Evolutionary conservation across 2,329 filamentous ascomycete species (phyloP).

Genomic region (Ophiostoma pallidulum): DNA sequence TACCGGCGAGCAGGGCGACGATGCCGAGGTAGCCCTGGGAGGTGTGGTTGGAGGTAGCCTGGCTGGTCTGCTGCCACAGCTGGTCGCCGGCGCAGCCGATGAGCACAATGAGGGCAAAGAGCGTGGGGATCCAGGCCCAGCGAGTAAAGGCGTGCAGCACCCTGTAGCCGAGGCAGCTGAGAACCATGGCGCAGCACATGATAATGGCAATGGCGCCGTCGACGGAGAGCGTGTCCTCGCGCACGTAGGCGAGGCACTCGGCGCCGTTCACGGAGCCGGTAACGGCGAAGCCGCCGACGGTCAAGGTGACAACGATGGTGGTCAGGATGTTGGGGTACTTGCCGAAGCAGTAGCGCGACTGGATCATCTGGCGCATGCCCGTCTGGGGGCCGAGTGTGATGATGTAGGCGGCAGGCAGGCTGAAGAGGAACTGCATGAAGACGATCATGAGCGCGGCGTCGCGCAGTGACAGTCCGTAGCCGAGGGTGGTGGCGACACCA

Average conservation of each 20-base stretch:
- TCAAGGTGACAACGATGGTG: slow-evolving; percentile 52
- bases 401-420: slow-evolving; percentile 45
- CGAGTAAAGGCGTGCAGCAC: slow-evolving; percentile 14
- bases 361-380: slow-evolving; percentile 56
- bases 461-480: slow-evolving; percentile 41
- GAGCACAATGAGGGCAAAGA: slow-evolving; percentile 13
- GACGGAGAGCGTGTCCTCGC: slow-evolving; percentile 34
- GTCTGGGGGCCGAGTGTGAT: slow-evolving; percentile 51
- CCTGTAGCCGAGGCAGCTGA: slow-evolving; percentile 14
- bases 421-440: slow-evolving; percentile 52
- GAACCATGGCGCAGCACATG: slow-evolving; percentile 20
- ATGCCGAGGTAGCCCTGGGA: slow-evolving; percentile 44
- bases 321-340: slow-evolving; percentile 48
- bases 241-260: slow-evolving; percentile 33
- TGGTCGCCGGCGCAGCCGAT: slow-evolving; percentile 11
- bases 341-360: slow-evolving; percentile 54
- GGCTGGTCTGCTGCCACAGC: slow-evolving; percentile 2
- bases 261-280: slow-evolving; percentile 52
- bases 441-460: slow-evolving; percentile 51
- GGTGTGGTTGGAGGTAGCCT: slow-evolving; percentile 8
- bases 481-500: slow-evolving; percentile 34
- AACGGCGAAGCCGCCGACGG: slow-evolving; percentile 51
- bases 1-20: slow-evolving; percentile 44
- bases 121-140: slow-evolving; percentile 16
- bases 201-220: slow-evolving; percentile 49